A percentile compares a stretch with the other conserved stretches of the same genome.
These are phyloP conservation scores for Smittium culicis DNA, from an alignment of 371 early-diverging fungal genomes.

Conservation along the genomic window DNA sequence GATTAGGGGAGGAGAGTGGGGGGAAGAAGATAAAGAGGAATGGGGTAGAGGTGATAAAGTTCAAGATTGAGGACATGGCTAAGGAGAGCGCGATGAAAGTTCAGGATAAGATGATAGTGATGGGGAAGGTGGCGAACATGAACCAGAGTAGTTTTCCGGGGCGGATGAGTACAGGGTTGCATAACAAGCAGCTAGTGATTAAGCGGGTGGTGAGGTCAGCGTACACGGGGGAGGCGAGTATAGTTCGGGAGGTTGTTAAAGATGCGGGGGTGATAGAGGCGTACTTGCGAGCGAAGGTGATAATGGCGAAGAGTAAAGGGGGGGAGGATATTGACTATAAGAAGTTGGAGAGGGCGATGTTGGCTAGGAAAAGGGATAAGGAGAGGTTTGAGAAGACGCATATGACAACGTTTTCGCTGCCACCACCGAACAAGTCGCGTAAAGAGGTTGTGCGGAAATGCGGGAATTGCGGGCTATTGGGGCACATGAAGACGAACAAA, in stretches of 20 bases:
- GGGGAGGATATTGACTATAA: background rate
- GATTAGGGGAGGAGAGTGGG: no score
- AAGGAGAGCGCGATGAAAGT: background rate
- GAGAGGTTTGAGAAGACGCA: constrained; percentile 21
- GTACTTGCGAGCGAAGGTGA: constrained; percentile 65
- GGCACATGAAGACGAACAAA: constrained; percentile 81
- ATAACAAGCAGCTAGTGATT: constrained; percentile 22
- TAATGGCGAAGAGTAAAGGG: constrained; percentile 45
- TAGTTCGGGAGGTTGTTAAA: constrained; percentile 63
- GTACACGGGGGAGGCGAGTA: constrained; percentile 49
- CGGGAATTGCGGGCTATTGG: constrained; percentile 69
- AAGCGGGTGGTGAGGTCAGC: constrained; percentile 26
- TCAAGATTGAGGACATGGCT: background rate
- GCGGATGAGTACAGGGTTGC: background rate
- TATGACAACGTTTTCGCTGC: constrained; percentile 33
- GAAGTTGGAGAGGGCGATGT: constrained; percentile 18
- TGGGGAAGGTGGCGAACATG: background rate
- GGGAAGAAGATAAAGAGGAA: background rate
- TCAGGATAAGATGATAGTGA: background rate
- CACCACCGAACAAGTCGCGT: constrained; percentile 39
- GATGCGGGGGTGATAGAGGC: constrained; percentile 78
- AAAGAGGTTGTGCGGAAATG: constrained; percentile 50
- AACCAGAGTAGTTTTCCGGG: background rate
- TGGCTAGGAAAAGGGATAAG: constrained; percentile 13
- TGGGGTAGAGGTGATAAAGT: background rate